phyloP scores from a whole-genome alignment of 2,329 filamentous ascomycete species.

The Neopestalotiopsis sp. region DNA sequence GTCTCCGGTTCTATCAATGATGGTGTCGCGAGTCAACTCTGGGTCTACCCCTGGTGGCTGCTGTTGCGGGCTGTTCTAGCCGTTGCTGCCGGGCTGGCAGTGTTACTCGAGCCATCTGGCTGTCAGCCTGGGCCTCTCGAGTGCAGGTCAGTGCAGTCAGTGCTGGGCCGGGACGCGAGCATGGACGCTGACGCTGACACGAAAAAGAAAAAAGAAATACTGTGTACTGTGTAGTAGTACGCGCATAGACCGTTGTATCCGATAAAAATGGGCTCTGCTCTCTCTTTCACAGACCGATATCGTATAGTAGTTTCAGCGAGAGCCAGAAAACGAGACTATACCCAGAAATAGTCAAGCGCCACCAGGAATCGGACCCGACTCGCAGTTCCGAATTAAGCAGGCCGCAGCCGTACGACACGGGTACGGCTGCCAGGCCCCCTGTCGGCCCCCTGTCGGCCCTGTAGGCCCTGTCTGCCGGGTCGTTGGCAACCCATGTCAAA shows the following conservation, averaged over 20 bases:
- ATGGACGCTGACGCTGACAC: not conserved
- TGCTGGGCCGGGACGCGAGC: too few relatives aligned
- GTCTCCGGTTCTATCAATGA: not conserved
- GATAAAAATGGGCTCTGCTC: not conserved
- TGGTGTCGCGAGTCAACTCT: not conserved
- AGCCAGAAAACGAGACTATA: not conserved
- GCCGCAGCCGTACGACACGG: too few relatives aligned
- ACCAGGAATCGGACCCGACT: not conserved
- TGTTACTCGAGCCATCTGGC: too few relatives aligned
- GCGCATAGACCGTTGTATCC: not conserved
- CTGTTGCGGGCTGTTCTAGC: not conserved
- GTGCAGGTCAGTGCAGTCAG: too few relatives aligned
- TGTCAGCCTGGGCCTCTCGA: too few relatives aligned
- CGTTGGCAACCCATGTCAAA: too few relatives aligned
- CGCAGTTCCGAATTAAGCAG: not conserved
- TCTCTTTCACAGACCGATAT: not conserved
- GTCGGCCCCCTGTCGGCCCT: too few relatives aligned
- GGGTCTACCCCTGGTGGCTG: not conserved
- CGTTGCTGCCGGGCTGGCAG: not conserved
- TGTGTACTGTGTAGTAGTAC: too few relatives aligned
- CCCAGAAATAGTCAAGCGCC: not conserved
- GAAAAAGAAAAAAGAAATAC: not conserved
- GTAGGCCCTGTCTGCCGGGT: not conserved
- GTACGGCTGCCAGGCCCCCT: too few relatives aligned
- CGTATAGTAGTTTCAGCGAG: not conserved